A percentile compares a stretch with the other conserved stretches of the same genome.
Conservation (phyloP, 495 filamentous ascomycete species). For the Penicillium salamii region DNA sequence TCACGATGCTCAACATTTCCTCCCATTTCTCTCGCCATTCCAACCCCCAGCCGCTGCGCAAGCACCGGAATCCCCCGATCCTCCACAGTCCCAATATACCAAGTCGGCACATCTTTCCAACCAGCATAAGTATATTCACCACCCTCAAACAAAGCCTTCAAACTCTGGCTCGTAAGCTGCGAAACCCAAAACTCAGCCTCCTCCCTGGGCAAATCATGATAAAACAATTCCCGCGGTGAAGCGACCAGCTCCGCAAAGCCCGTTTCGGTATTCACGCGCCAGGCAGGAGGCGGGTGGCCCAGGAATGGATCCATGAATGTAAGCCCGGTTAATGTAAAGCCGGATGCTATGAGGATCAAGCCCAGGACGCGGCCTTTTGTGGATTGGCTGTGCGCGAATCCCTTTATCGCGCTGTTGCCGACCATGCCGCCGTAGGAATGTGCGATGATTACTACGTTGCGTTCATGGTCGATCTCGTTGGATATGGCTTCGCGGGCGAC, state of each 20-base stretch:
- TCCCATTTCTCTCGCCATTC: conserved; percentile 22
- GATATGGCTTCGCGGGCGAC: conserved; percentile 33
- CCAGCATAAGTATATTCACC: conserved; percentile 22
- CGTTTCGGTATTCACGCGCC: conserved; percentile 15
- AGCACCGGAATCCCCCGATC: conserved; percentile 25
- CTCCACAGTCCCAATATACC: conserved; percentile 26
- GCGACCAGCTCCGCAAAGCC: conserved; percentile 22
- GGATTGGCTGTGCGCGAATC: conserved; percentile 25
- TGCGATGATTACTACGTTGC: conserved; percentile 44
- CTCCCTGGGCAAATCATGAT: conserved; percentile 23
- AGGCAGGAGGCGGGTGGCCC: conserved; percentile 18
- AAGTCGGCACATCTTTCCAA: conserved; percentile 22
- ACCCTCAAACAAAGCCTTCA: conserved; percentile 25
- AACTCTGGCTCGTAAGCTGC: conserved; percentile 21
- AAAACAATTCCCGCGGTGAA: conserved; percentile 23
- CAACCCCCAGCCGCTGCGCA: conserved; percentile 27
- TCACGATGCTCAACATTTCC: conserved; percentile 18
- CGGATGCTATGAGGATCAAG: conserved; percentile 34
- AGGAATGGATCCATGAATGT: conserved; percentile 23
- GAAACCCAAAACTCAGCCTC: conserved; percentile 19
- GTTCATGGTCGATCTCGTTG: conserved; percentile 30
- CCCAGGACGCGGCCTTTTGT: conserved; percentile 37
- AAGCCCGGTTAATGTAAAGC: conserved; percentile 4
- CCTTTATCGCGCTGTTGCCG: conserved; percentile 45
- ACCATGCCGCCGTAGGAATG: conserved; percentile 55